phyloP scores from a whole-genome alignment of 257 asterid genomes.

The Hygrophila difformis region DNA sequence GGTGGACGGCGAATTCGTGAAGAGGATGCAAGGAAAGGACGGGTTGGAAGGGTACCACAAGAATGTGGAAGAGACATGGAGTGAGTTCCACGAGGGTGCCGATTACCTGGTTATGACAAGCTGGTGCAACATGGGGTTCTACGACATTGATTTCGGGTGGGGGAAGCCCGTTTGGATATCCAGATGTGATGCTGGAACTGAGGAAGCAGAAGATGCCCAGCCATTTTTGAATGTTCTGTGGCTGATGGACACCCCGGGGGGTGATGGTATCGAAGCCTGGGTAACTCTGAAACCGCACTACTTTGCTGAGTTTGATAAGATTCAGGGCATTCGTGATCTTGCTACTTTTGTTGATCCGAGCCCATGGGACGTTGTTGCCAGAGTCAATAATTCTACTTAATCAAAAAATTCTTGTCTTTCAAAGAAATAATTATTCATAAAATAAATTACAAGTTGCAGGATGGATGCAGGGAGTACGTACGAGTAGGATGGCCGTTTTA shows the following conservation, averaged over 20 bases:
- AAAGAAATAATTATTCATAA: no score
- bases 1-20: conserved; percentile 27
- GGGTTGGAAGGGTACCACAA: conserved; percentile 30
- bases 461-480: no score
- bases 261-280: conserved; percentile 41
- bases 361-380: no score
- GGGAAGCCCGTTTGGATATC: conserved; percentile 32
- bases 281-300: conserved; percentile 22
- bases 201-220: conserved; percentile 24
- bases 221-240: conserved; percentile 31
- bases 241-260: conserved; percentile 30
- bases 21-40: conserved; percentile 22
- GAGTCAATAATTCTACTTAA: no score
- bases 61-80: conserved; percentile 27
- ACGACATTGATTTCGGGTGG: conserved; percentile 32
- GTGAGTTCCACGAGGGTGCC: conserved; percentile 13
- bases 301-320: conserved; percentile 16
- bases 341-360: conserved; percentile 33
- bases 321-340: conserved; percentile 19
- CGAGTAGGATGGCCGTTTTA: no score
- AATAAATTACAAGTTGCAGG: no score
- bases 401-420: no score
- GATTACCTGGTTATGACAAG: conserved; percentile 33
- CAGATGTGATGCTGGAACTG: conserved; percentile 29
- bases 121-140: conserved; percentile 44